These are phyloP conservation scores for Gypsophila paniculata DNA, from an alignment of 179 eudicot genomes.

Conservation along the genomic window DNA sequence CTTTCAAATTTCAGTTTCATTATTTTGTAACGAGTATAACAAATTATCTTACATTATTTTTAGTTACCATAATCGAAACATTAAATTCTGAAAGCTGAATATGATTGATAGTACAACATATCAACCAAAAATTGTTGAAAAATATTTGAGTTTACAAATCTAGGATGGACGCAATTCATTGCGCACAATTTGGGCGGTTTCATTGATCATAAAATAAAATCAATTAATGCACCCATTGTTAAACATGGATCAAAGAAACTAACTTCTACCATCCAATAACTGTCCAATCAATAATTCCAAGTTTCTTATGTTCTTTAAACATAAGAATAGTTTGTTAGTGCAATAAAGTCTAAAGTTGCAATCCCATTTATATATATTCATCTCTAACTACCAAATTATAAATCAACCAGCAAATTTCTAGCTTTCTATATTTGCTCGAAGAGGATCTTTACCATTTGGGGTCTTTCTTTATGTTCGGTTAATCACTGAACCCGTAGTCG, in stretches of 20 bases:
- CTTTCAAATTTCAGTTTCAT: too few relatives aligned
- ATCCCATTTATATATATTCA: conserved; percentile 7
- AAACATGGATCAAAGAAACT: conserved; percentile 4
- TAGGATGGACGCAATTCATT: background rate
- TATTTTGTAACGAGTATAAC: too few relatives aligned
- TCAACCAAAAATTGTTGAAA: background rate
- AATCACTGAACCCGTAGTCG: too few relatives aligned
- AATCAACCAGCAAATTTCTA: background rate
- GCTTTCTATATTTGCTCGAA: conserved; percentile 8
- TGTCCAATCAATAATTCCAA: conserved; percentile 2
- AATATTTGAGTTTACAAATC: background rate
- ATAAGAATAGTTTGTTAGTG: conserved; percentile 3
- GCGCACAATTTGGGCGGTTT: background rate
- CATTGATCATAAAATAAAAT: background rate
- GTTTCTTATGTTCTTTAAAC: background rate
- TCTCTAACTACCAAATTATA: conserved; percentile 7
- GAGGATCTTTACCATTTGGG: background rate
- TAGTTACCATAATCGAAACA: too few relatives aligned
- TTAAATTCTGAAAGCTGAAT: background rate
- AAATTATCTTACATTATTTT: too few relatives aligned
- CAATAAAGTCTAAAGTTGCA: conserved; percentile 10
- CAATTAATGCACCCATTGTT: background rate
- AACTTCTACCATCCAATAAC: conserved; percentile 10
- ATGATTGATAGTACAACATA: background rate
- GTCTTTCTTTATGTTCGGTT: background rate